phyloP scores from a whole-genome alignment of 1,284 basidiomycete genomes.

The Sutorius eximius region DNA sequence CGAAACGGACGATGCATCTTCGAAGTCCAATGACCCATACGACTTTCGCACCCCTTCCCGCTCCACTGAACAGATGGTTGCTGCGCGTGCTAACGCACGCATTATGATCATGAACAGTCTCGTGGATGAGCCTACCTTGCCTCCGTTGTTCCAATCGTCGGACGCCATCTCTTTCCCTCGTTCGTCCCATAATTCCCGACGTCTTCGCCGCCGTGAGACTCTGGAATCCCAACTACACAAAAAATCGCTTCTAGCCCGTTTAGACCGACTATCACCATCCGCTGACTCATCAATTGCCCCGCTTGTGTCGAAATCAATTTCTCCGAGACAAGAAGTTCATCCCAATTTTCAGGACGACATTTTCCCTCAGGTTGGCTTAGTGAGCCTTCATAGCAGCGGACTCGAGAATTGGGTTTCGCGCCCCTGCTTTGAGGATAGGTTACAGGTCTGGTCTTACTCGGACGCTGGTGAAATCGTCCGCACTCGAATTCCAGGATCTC shows the following conservation, averaged over 20 bases:
- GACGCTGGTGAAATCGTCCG: slow-evolving; percentile 39
- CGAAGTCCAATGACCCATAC: slow-evolving; percentile 31
- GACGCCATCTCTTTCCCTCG: slow-evolving; percentile 58
- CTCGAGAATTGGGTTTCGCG: slow-evolving; percentile 66
- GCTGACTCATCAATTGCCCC: slow-evolving; percentile 52
- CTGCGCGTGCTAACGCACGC: slow-evolving; percentile 35
- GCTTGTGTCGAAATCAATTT: slow-evolving; percentile 43
- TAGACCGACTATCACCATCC: slow-evolving; percentile 44
- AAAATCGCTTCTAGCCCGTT: slow-evolving; percentile 47
- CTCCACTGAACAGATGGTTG: slow-evolving; percentile 18
- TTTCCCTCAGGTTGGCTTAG: slow-evolving; percentile 40
- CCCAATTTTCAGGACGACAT: slow-evolving; percentile 38
- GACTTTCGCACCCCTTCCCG: not conserved
- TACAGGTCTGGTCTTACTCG: slow-evolving; percentile 50
- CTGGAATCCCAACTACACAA: slow-evolving; percentile 51
- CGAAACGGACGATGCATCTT: slow-evolving; percentile 24
- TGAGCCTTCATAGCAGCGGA: slow-evolving; percentile 52
- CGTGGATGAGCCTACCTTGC: slow-evolving; percentile 40
- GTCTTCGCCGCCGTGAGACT: slow-evolving; percentile 42
- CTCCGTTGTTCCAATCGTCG: slow-evolving; percentile 52
- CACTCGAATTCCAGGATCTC: slow-evolving; percentile 46
- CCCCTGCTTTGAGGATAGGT: slow-evolving; percentile 74
- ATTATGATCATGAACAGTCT: slow-evolving; percentile 44
- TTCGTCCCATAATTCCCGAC: slow-evolving; percentile 49
- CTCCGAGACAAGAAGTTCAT: slow-evolving; percentile 18